Evolutionary conservation across 2,329 filamentous ascomycete genomes (phyloP), one percentile per base, ranked within the genome.

Genomic region (Penicillium concentricum): DNA sequence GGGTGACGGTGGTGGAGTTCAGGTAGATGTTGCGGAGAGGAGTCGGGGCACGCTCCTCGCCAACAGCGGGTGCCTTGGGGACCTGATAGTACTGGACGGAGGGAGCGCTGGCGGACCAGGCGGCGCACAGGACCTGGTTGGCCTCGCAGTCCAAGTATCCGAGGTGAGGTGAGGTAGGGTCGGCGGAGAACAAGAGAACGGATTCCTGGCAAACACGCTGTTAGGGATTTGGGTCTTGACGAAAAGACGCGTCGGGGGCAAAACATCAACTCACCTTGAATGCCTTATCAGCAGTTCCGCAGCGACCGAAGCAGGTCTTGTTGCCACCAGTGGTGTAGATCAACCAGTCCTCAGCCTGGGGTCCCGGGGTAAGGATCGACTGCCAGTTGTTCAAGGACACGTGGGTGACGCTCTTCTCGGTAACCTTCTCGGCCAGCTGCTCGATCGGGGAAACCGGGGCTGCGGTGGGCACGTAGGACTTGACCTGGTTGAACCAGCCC

Each of bases 271-370:
- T 67, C 70, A 79, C 78, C 61, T 79, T 78, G 72, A 77, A 81
- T 7, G 82, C 82, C 65, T 78, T 78, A 51, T 85, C 82, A 13
- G 81, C 78, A 43, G 74, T 75, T 30, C 67, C 78, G 71, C 85
- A 88, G 59, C 80, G 73, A 60, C 84, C 85, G 64, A 80, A 85
- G 75, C 85, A 88, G 37, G 83, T 86, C 72, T 81, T 82, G 75
- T 88, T 87, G 43, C 84, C 85, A 58, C 85, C 85, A 5, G 84
- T 87, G 43, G 86, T 71, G 68, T 79, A 86, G 51, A 88, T 71
- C 62, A 86, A 74, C 84, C 83, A 87, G 78, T 82, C 67, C 78
- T 82, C 43, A 71, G 74, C 58, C 74, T 70, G 56, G 3, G 67
- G 61, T 26, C 72, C 67, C 18, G 77, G 74, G 37, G 71, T 77